These are phyloP conservation scores for Jackrogersella minutella DNA, from an alignment of 495 filamentous ascomycete species.

Conservation along the genomic window DNA sequence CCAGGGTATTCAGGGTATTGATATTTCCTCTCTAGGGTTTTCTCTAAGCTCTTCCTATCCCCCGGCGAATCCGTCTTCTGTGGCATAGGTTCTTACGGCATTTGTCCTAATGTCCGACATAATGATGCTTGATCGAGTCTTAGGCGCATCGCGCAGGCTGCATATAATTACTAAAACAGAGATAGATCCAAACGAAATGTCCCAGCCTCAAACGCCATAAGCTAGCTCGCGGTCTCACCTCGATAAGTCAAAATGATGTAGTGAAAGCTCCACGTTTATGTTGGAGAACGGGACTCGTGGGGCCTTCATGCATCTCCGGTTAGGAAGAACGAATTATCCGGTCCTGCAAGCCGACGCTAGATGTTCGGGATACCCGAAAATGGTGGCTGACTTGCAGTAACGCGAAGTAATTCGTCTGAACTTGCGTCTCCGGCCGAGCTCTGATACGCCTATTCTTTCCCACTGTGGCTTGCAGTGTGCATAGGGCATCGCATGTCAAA, in stretches of 20 bases:
- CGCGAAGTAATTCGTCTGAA: conserved; percentile 23
- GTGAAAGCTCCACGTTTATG: neutral
- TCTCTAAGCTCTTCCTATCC: neutral
- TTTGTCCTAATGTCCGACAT: conserved; percentile 4
- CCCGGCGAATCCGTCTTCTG: conserved; percentile 33
- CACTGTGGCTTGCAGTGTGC: conserved; percentile 12
- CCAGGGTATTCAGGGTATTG: neutral
- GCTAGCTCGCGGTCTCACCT: neutral
- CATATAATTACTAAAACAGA: conserved; percentile 1
- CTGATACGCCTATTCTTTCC: conserved; percentile 22
- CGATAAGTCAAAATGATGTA: neutral
- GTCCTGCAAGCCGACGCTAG: neutral
- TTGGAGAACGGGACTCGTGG: neutral
- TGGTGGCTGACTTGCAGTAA: conserved; percentile 37
- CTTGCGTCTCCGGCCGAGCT: conserved; percentile 26
- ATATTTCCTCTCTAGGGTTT: no score
- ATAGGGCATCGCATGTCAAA: conserved; percentile 15
- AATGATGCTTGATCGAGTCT: neutral
- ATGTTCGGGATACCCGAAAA: conserved; percentile 33
- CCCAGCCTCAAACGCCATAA: conserved; percentile 9
- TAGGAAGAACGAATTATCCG: conserved; percentile 21
- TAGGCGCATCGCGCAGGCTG: neutral
- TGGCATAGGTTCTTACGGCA: conserved; percentile 4
- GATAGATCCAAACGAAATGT: neutral
- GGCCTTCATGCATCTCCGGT: neutral